Conservation (phyloP, 345 rosid genomes). For the Gossypium raimondii region DNA sequence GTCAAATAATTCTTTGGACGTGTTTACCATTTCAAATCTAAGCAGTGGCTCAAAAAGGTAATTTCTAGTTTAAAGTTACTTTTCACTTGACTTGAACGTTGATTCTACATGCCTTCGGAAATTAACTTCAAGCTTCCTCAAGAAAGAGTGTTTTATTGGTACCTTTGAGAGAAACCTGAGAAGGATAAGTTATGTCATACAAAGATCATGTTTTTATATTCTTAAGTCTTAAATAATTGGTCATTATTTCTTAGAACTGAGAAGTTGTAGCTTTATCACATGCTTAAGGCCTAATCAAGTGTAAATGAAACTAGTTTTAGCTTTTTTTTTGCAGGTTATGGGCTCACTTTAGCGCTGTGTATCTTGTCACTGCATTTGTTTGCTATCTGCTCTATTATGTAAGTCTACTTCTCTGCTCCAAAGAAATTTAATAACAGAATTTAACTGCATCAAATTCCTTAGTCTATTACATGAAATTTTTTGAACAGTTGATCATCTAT, state of each 20-base stretch:
- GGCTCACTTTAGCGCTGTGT: constrained; percentile 84
- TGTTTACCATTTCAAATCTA: constrained; percentile 79
- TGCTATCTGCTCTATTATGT: constrained; percentile 78
- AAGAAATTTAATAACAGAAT: background rate
- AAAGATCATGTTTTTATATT: constrained; percentile 1
- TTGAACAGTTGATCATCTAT: background rate
- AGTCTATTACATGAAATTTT: constrained; percentile 3
- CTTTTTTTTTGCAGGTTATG: constrained; percentile 62
- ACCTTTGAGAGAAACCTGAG: background rate
- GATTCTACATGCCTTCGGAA: background rate
- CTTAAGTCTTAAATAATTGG: background rate
- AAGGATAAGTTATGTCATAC: background rate
- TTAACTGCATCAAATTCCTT: background rate
- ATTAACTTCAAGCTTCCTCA: background rate
- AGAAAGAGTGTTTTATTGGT: background rate
- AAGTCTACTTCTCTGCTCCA: constrained; percentile 28
- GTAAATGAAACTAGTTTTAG: constrained; percentile 20
- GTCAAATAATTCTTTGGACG: constrained; percentile 69
- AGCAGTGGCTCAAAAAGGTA: constrained; percentile 60
- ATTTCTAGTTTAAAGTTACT: constrained; percentile 10
- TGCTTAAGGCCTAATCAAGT: background rate
- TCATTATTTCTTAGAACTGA: background rate
- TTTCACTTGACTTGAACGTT: background rate
- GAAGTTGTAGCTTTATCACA: constrained; percentile 4
- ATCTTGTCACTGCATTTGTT: constrained; percentile 62